Base-by-base conservation (phyloP, 805 yeast genomes). In the Pichia thaimueangensis region DNA sequence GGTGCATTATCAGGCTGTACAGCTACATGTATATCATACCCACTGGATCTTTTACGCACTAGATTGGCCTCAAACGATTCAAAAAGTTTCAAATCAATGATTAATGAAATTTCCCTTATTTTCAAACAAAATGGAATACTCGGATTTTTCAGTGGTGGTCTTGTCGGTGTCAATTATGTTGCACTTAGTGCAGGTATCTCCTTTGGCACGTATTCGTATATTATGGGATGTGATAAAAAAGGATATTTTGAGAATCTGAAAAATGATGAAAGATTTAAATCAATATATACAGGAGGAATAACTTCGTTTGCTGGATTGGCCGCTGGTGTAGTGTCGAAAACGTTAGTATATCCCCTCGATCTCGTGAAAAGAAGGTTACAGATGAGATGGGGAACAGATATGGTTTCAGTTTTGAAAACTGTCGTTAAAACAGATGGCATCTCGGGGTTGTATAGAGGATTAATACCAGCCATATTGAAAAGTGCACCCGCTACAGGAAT, bases 1-100 rank as follows among this genome's bases (percentile, higher is more conserved):
- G 98, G 98, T 0, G 75, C 84, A 0, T 57, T 78, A 1, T 80
- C 96, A 0, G 98, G 98, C 0, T 64, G 80, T 19, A 53, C 76
- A 0, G 86, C 95, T 23, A 86, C 96, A 0, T 37, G 74, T 0
- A 57, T 67, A 1, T 84, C 97, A 2, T 93, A 93, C 57, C 98
- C 98, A 1, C 79, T 86, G 53, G 98, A 93, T 59, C 70, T 87
- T n/a, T 62, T 93, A 33, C 65, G 98, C 40, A 93, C 98, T 0
- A 68, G 95, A 41, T 71, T 88, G 38, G 95, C 87, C 1, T 91
- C 89, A 3, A 79, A 79, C 54, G 63, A 64, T 22, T 42, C 47
- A 2, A 58, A 48, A 33, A 43, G 58, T 9, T 66, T 74, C 31
- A 50, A 62, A n/a, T 59, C 67, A 2, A 44, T 64, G n/a, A 9